A percentile compares a stretch with the other conserved stretches of the same genome.
phyloP scores from a whole-genome alignment of 2,329 filamentous ascomycete genomes.

The Zymoseptoria brevis region DNA sequence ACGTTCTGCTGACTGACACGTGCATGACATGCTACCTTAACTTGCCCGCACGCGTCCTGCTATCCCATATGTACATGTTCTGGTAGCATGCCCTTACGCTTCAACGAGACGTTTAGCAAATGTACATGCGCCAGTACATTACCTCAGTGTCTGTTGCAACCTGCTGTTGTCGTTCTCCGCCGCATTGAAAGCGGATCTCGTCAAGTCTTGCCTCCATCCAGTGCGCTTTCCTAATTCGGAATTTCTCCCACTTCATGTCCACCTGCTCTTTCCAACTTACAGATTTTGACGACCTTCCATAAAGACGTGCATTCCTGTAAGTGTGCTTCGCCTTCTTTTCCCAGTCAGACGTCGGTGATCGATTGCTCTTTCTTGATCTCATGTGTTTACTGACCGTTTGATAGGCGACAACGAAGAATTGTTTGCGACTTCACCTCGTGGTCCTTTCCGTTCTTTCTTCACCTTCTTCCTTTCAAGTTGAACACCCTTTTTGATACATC shows the following conservation, averaged over 20 bases:
- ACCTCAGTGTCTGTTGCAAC: too few species aligned
- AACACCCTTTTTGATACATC: too few species aligned
- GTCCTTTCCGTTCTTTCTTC: neutral
- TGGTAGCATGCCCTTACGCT: too few species aligned
- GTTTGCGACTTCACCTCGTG: neutral
- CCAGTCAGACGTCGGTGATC: neutral
- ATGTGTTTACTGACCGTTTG: neutral
- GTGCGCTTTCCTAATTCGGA: neutral
- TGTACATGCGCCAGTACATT: too few species aligned
- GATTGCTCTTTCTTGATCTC: neutral
- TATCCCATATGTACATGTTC: too few species aligned
- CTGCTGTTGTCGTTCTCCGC: too few species aligned
- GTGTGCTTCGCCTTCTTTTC: neutral
- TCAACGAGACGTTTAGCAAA: too few species aligned
- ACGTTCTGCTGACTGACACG: too few species aligned
- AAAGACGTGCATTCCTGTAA: neutral
- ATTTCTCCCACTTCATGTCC: neutral
- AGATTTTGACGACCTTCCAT: neutral
- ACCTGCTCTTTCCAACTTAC: neutral
- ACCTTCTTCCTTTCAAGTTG: neutral
- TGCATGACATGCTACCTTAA: too few species aligned
- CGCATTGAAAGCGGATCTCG: too few species aligned
- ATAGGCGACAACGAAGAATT: neutral
- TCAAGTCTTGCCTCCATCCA: too few species aligned
- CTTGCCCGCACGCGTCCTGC: too few species aligned